These are phyloP conservation scores for Sphagnurus paluster DNA, from an alignment of 1,284 basidiomycete species.

Conservation along the genomic window DNA sequence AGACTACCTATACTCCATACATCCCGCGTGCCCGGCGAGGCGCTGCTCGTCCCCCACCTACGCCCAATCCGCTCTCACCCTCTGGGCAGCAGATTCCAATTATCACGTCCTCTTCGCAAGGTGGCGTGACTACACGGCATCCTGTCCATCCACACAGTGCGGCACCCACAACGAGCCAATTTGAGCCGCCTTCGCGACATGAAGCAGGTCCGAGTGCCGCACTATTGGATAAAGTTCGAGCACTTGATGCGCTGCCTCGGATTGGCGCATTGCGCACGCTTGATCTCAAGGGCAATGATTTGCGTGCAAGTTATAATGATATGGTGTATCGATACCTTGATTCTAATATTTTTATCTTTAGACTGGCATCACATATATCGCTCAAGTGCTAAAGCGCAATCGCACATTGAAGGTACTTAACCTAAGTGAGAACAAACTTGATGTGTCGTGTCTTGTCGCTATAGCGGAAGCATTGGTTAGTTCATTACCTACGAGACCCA, in stretches of 20 bases:
- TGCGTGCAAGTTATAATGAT: constrained; percentile 56
- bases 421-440: constrained; percentile 91
- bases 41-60: constrained; percentile 28
- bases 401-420: constrained; percentile 94
- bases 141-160: constrained; percentile 24
- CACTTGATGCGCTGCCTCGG: constrained; percentile 81
- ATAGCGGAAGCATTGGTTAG: constrained; percentile 89
- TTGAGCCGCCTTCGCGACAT: constrained; percentile 23
- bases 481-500: constrained; percentile 7
- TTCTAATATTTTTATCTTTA: constrained; percentile 25
- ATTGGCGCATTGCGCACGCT: constrained; percentile 86
- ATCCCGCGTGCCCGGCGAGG: constrained; percentile 63
- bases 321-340: background rate
- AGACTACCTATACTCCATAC: constrained; percentile 81
- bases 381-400: constrained; percentile 95
- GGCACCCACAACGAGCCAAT: constrained; percentile 9
- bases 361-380: constrained; percentile 87
- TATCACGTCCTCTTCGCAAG: constrained; percentile 74
- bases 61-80: constrained; percentile 53
- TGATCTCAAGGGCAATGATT: constrained; percentile 91
- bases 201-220: constrained; percentile 70
- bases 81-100: constrained; percentile 62
- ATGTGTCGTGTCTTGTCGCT: constrained; percentile 75
- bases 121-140: constrained; percentile 77
- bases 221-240: constrained; percentile 76